Percentiles rank a stretch among this genome's conserved stretches.
These are phyloP conservation scores for Physaria fendleri DNA, from an alignment of 345 rosid genomes.

Conservation along the genomic window DNA sequence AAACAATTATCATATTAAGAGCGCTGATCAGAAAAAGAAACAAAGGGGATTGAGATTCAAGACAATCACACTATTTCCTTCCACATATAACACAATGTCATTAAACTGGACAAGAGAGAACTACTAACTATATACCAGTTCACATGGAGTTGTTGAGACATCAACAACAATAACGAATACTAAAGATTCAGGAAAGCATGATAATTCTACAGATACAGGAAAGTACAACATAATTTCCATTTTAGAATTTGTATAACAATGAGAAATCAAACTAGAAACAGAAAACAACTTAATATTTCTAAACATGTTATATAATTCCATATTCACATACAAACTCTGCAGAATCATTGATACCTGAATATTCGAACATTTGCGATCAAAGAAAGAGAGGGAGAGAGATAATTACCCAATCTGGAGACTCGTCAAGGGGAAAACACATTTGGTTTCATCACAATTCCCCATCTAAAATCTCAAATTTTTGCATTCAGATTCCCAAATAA, in stretches of 20 bases:
- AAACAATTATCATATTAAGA: not conserved
- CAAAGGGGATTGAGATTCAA: not conserved
- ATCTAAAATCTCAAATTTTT: slow-evolving; percentile 28
- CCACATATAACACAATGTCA: slow-evolving; percentile 1
- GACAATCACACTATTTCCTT: not conserved
- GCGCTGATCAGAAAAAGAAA: not conserved
- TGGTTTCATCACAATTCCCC: slow-evolving; percentile 42
- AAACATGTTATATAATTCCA: not conserved
- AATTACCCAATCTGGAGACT: slow-evolving; percentile 80
- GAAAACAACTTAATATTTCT: too few relatives aligned
- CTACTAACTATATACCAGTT: not conserved
- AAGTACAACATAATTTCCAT: not conserved
- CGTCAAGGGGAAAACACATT: slow-evolving; percentile 63
- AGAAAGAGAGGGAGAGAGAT: not conserved
- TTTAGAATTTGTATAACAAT: not conserved
- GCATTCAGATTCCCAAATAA: slow-evolving; percentile 12
- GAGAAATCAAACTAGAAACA: slow-evolving; percentile 3
- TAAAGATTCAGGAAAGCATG: not conserved
- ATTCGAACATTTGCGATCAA: not conserved
- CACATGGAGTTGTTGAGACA: not conserved
- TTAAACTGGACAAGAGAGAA: not conserved
- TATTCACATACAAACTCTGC: not conserved
- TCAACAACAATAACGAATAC: slow-evolving; percentile 4
- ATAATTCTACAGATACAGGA: not conserved
- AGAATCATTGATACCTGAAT: slow-evolving; percentile 6